Conservation (phyloP, 2,329 filamentous ascomycete genomes). For the Cadophora malorum region DNA sequence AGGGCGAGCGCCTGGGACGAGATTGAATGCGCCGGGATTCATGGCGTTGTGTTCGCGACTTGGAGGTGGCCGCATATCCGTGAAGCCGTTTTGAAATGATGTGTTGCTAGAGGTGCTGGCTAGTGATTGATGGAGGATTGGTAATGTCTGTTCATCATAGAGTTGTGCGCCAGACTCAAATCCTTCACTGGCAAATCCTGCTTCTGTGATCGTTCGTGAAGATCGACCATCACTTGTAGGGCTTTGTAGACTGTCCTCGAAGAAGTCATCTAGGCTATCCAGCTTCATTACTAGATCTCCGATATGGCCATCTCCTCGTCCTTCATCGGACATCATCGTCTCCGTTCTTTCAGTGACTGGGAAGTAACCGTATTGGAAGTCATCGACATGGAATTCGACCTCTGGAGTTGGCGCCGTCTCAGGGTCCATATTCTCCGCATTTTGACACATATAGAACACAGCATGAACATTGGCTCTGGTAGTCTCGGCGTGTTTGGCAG, state of each 20-base stretch:
- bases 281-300: constrained; percentile 83
- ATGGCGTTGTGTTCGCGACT: constrained; percentile 68
- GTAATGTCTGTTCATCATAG: constrained; percentile 92
- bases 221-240: constrained; percentile 66
- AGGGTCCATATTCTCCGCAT: constrained; percentile 61
- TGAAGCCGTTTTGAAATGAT: constrained; percentile 88
- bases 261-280: constrained; percentile 82
- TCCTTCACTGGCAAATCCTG: constrained; percentile 67
- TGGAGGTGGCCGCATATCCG: constrained; percentile 68
- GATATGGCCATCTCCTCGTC: constrained; percentile 72
- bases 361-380: constrained; percentile 73
- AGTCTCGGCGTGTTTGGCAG: constrained; percentile 84
- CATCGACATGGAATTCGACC: constrained; percentile 89
- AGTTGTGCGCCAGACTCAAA: constrained; percentile 80
- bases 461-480: constrained; percentile 94
- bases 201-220: constrained; percentile 68
- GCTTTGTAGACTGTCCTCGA: constrained; percentile 68
- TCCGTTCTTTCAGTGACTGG: constrained; percentile 70
- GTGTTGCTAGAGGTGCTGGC: constrained; percentile 71
- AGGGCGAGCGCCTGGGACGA: constrained; percentile 59
- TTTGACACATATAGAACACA: constrained; percentile 92
- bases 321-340: constrained; percentile 86
- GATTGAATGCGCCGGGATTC: constrained; percentile 65
- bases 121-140: constrained; percentile 84
- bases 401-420: constrained; percentile 78